These are phyloP conservation scores for Aspergillus sclerotialis DNA, from an alignment of 2,329 filamentous ascomycete species.

Conservation along the genomic window DNA sequence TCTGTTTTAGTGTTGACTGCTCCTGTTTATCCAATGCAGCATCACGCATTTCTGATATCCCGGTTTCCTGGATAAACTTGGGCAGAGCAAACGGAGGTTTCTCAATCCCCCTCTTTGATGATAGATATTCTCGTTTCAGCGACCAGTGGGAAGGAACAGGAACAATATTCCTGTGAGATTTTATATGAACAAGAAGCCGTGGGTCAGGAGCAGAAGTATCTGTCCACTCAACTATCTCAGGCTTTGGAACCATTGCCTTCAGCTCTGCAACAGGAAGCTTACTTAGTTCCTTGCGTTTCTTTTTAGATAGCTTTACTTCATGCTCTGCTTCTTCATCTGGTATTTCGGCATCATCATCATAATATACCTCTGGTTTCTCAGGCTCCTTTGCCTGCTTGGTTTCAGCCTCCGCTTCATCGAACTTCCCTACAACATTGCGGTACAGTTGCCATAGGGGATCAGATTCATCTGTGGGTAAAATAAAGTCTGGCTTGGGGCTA, in stretches of 20 bases:
- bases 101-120: slow-evolving; percentile 93
- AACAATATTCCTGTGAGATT: slow-evolving; percentile 89
- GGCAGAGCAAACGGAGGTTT: slow-evolving; percentile 89
- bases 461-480: slow-evolving; percentile 51
- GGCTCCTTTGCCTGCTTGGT: slow-evolving; percentile 57
- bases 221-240: slow-evolving; percentile 96
- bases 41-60: slow-evolving; percentile 96
- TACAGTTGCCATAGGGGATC: slow-evolving; percentile 79
- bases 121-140: slow-evolving; percentile 92
- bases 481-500: slow-evolving; percentile 42
- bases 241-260: slow-evolving; percentile 83
- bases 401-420: slow-evolving; percentile 59
- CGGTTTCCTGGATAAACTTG: slow-evolving; percentile 95
- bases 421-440: slow-evolving; percentile 74
- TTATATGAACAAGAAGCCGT: slow-evolving; percentile 83
- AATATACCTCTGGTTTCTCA: slow-evolving; percentile 80
- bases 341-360: slow-evolving; percentile 76
- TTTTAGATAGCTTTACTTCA: slow-evolving; percentile 76
- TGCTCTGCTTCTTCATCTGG: slow-evolving; percentile 62
- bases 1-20: slow-evolving; percentile 85
- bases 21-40: slow-evolving; percentile 94
- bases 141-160: slow-evolving; percentile 94
- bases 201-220: slow-evolving; percentile 89
- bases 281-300: slow-evolving; percentile 84
- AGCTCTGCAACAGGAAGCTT: slow-evolving; percentile 92